Evolutionary conservation across 2,329 filamentous ascomycete species (phyloP).

Genomic region (Aspergillus aculeatinus): DNA sequence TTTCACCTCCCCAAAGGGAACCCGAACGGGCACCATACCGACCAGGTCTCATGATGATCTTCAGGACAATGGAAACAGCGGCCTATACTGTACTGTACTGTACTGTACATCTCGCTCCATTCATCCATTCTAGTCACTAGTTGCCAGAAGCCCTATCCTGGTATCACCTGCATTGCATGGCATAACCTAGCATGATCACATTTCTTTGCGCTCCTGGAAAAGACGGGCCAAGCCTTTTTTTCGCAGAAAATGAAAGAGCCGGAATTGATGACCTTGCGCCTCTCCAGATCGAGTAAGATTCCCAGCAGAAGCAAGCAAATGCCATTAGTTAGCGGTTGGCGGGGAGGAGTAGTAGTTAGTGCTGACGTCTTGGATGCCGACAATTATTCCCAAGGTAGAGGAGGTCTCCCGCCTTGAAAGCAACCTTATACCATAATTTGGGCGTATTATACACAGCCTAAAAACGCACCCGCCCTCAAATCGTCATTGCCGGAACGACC

Average conservation of each 20-base stretch:
- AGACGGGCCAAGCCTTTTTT: not conserved
- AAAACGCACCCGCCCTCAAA: not conserved
- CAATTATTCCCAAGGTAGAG: not conserved
- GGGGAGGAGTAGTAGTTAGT: not conserved
- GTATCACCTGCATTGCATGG: slow-evolving; percentile 19
- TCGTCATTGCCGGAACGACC: not conserved
- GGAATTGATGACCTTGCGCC: not conserved
- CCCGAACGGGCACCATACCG: not conserved
- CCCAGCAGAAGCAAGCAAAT: slow-evolving; percentile 3
- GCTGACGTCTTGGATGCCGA: not conserved
- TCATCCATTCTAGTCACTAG: not conserved
- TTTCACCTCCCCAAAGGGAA: not conserved
- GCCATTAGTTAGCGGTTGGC: not conserved
- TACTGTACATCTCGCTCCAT: not conserved
- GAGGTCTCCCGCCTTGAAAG: not conserved
- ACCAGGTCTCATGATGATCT: slow-evolving; percentile 4
- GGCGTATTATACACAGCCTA: not conserved
- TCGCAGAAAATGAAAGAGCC: not conserved
- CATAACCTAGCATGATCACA: slow-evolving; percentile 13
- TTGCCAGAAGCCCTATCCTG: slow-evolving; percentile 13
- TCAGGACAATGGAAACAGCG: not conserved
- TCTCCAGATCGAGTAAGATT: not conserved
- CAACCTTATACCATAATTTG: not conserved
- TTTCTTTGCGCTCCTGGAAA: not conserved
- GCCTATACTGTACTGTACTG: not conserved